These are phyloP conservation scores for Scenedesmus sp. DNA, from an alignment of 163 green algal genomes.

Conservation along the genomic window DNA sequence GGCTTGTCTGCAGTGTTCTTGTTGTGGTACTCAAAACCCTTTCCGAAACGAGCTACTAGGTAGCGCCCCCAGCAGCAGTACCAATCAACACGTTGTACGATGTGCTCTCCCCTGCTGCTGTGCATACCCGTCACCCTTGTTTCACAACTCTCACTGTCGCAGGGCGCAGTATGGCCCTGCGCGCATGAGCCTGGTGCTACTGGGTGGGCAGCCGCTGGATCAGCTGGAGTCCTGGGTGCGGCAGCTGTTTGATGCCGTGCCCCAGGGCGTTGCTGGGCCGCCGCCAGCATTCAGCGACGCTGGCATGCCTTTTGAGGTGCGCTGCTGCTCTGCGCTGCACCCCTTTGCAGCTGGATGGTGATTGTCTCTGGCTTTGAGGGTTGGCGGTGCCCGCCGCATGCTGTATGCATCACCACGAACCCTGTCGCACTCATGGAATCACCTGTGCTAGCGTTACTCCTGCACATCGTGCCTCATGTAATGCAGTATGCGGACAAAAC, in stretches of 20 bases:
- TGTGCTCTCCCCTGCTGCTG: neutral
- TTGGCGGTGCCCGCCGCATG: neutral
- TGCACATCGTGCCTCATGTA: too few relatives aligned
- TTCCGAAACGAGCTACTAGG: too few relatives aligned
- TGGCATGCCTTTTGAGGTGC: constrained; percentile 75
- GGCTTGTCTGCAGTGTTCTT: too few relatives aligned
- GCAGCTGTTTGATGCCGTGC: constrained; percentile 65
- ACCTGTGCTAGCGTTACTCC: too few relatives aligned
- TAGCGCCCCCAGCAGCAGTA: too few relatives aligned
- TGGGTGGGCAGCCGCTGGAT: constrained; percentile 90
- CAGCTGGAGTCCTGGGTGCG: constrained; percentile 76
- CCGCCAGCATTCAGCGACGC: constrained; percentile 58
- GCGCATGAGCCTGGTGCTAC: constrained; percentile 90
- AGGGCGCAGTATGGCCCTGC: constrained; percentile 88
- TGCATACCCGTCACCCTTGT: neutral
- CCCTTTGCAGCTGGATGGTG: too few relatives aligned
- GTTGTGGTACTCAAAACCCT: too few relatives aligned
- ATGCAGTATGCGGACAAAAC: too few relatives aligned
- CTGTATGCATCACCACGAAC: too few relatives aligned
- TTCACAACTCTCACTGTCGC: neutral
- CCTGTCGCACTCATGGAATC: too few relatives aligned
- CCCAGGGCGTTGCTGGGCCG: constrained; percentile 56
- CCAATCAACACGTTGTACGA: neutral
- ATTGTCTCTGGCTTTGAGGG: too few relatives aligned
- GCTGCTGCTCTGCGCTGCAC: neutral